A percentile compares a stretch with the other conserved stretches of the same genome.
These are phyloP conservation scores for Hericium alpestre DNA, from an alignment of 768 basidiomycete species.

Conservation along the genomic window DNA sequence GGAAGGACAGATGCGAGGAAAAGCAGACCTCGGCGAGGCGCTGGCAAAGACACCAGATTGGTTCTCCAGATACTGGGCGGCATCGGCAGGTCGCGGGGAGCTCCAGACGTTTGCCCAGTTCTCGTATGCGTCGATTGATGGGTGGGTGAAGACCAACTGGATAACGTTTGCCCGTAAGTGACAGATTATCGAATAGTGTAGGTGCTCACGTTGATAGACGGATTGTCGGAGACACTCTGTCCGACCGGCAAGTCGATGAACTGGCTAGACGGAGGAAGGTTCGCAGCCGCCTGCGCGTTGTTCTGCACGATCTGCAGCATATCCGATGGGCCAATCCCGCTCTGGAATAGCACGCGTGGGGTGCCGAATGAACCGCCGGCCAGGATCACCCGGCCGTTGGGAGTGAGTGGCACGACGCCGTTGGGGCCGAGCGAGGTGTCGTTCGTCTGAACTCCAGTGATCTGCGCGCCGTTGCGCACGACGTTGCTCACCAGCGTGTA, in stretches of 20 bases:
- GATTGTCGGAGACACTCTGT: slow-evolving; percentile 47
- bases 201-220: slow-evolving; percentile 44
- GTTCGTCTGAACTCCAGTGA: slow-evolving; percentile 53
- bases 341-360: slow-evolving; percentile 46
- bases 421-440: slow-evolving; percentile 44
- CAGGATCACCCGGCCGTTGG: slow-evolving; percentile 50
- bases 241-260: slow-evolving; percentile 57
- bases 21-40: slow-evolving; percentile 39
- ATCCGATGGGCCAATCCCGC: slow-evolving; percentile 51
- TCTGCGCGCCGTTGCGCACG: slow-evolving; percentile 43
- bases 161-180: background rate
- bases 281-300: slow-evolving; percentile 34
- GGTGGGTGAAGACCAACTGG: slow-evolving; percentile 55
- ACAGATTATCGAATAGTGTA: too few relatives aligned
- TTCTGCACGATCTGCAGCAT: slow-evolving; percentile 41
- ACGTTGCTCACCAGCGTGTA: slow-evolving; percentile 41
- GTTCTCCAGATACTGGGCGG: slow-evolving; percentile 38
- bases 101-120: slow-evolving; percentile 53
- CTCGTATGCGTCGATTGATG: slow-evolving; percentile 51
- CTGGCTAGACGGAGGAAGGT: slow-evolving; percentile 35
- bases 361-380: slow-evolving; percentile 49
- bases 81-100: slow-evolving; percentile 43
- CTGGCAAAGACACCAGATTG: slow-evolving; percentile 48
- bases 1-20: background rate
- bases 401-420: slow-evolving; percentile 42